Base-by-base conservation (phyloP, 2,329 filamentous ascomycete species). In the Talaromyces sp. region DNA sequence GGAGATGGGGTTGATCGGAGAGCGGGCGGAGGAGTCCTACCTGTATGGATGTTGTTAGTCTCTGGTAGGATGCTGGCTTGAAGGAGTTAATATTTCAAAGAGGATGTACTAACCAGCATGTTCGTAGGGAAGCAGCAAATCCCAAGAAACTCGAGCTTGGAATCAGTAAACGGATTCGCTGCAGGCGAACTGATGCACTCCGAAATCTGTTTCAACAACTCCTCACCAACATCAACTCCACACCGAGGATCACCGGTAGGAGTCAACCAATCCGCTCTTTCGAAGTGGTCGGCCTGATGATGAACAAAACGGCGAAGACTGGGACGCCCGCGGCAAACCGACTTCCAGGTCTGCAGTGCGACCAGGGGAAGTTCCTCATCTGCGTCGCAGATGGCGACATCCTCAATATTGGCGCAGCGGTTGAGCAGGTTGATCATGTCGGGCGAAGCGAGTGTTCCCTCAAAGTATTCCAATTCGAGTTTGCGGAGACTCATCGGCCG, bases 91-190 rank as follows among this genome's bases (percentile, higher is more conserved):
- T 31, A 6, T 31, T 31, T 31, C 27, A 31, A 37, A 37, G 7
- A 8, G 3, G 13, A 37, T 3, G 35, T 37, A 39, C 61, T 45
- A n/a, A 62, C 61, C 50, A 63, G 5, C n/a, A 17, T n/a, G 13
- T 56, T n/a, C 5, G 49, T 56, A 6, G 61, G 50, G 27, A 57
- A 25, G 39, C 39, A 57, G 19, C 49, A 63, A 10, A 63, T 41
- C 2, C 61, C 61, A 6, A 63, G 52, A 35, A 63, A 63, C 25
- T 63, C 50, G 25, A 63, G 49, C 4, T 57, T 47, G 15, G 50
- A 25, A 19, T 31, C 17, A n/a, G 52, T 57, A 10, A 63, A 63
- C 11, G 61, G 61, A 47, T 63, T 63, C 3, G 25, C 52, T 13
- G 25, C 25, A 35, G 49, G 39, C 17, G 33, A 54, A 35, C 15